phyloP scores from a whole-genome alignment of 2,329 filamentous ascomycete genomes.

The Endoconidiophora laricicola region DNA sequence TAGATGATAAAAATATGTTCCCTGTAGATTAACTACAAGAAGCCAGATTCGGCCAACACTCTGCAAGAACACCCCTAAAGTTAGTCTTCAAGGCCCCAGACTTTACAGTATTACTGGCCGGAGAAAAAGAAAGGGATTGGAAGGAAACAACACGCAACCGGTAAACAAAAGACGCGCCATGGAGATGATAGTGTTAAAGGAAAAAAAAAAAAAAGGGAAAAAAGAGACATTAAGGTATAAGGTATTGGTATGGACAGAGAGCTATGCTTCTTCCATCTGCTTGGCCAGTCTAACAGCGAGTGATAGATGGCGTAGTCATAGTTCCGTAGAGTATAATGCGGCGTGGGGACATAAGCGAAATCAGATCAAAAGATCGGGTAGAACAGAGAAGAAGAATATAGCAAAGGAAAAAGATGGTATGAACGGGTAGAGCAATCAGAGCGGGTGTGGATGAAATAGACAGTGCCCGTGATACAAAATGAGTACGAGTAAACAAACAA shows the following conservation, averaged over 20 bases:
- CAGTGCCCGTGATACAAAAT: not conserved
- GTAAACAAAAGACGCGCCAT: not conserved
- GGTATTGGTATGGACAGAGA: not conserved
- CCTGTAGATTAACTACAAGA: constrained; percentile 6
- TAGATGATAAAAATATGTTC: too few relatives aligned
- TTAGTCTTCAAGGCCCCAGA: constrained; percentile 4
- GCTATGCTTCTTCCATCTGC: not conserved
- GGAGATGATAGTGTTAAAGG: not conserved
- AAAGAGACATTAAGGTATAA: not conserved
- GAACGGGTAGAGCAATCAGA: constrained; percentile 1
- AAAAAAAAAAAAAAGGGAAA: constrained; percentile 1
- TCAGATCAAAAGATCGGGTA: not conserved
- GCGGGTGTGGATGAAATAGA: not conserved
- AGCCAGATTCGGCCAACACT: constrained; percentile 11
- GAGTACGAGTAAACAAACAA: constrained; percentile 8
- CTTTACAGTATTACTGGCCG: constrained; percentile 3
- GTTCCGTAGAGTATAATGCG: not conserved
- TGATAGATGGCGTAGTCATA: not conserved
- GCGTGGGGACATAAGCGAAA: not conserved
- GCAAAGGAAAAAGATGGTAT: not conserved
- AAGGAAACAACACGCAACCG: not conserved
- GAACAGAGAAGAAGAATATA: not conserved
- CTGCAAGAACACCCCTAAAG: constrained; percentile 2
- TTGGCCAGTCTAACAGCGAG: not conserved
- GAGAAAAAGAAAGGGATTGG: not conserved